A percentile compares a stretch with the other conserved stretches of the same genome.
These are phyloP conservation scores for Candida vartiovaarae DNA, from an alignment of 805 yeast genomes.

Conservation along the genomic window DNA sequence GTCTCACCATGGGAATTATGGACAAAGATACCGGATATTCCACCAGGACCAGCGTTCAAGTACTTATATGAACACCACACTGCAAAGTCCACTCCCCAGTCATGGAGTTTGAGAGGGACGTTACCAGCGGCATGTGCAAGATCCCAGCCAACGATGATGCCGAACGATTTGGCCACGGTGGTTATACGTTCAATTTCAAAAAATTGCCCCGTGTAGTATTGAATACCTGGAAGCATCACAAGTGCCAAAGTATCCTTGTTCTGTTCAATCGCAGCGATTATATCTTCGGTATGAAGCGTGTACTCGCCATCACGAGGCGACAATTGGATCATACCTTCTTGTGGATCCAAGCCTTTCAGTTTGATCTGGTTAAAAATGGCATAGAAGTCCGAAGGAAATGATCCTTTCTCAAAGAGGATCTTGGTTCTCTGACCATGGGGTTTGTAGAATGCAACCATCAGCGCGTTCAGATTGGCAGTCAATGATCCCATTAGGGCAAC, in stretches of 20 bases:
- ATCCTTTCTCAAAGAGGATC: slow-evolving; percentile 76
- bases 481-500: slow-evolving; percentile 85
- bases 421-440: slow-evolving; percentile 56
- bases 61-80: slow-evolving; percentile 93
- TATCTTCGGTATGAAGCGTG: slow-evolving; percentile 54
- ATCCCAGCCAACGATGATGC: slow-evolving; percentile 82
- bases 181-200: slow-evolving; percentile 77
- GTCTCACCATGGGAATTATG: slow-evolving; percentile 41
- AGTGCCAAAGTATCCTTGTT: slow-evolving; percentile 59
- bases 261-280: slow-evolving; percentile 46
- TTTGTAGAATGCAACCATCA: slow-evolving; percentile 65
- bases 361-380: slow-evolving; percentile 70
- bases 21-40: slow-evolving; percentile 79
- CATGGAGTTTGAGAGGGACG: slow-evolving; percentile 67
- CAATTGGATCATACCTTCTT: slow-evolving; percentile 52
- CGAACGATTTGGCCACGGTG: slow-evolving; percentile 41
- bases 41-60: slow-evolving; percentile 90
- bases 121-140: slow-evolving; percentile 94
- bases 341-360: slow-evolving; percentile 48
- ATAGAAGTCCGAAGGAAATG: slow-evolving; percentile 90
- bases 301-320: slow-evolving; percentile 54
- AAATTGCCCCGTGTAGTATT: slow-evolving; percentile 85
- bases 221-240: slow-evolving; percentile 81
- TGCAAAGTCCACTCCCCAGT: slow-evolving; percentile 91
- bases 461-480: slow-evolving; percentile 73